Conservation (phyloP, 1,284 basidiomycete genomes). For the Ustilago trichophora region DNA sequence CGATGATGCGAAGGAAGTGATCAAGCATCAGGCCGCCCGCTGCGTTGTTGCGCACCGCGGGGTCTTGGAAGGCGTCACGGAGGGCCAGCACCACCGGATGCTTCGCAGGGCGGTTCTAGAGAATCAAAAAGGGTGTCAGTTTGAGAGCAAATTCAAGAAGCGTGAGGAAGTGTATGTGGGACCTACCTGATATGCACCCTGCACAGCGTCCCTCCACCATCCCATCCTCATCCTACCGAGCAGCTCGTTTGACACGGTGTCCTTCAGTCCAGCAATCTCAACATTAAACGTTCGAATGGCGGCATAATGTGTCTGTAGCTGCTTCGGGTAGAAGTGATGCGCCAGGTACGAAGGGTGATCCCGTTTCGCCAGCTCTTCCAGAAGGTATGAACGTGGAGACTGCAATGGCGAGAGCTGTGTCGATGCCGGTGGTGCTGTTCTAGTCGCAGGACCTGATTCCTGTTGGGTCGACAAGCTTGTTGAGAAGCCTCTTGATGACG, state of each 20-base stretch:
- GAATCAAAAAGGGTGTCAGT: not conserved
- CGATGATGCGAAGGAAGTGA: slow-evolving; percentile 62
- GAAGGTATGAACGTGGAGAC: slow-evolving; percentile 29
- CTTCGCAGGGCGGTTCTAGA: slow-evolving; percentile 56
- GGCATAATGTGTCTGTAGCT: slow-evolving; percentile 60
- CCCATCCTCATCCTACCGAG: slow-evolving; percentile 62
- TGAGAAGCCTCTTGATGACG: not conserved
- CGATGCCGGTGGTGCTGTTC: slow-evolving; percentile 34
- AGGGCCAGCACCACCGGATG: slow-evolving; percentile 62
- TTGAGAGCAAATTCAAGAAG: not conserved
- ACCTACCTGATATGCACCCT: slow-evolving; percentile 52
- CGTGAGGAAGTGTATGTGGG: not conserved
- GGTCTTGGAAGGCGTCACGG: slow-evolving; percentile 58
- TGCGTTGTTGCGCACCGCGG: slow-evolving; percentile 35
- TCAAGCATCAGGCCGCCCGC: slow-evolving; percentile 60
- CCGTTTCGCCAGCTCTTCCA: slow-evolving; percentile 38
- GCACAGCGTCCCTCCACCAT: slow-evolving; percentile 65
- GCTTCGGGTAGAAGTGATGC: slow-evolving; percentile 56
- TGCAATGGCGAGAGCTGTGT: slow-evolving; percentile 36
- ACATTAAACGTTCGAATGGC: slow-evolving; percentile 62
- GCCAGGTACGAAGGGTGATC: slow-evolving; percentile 59
- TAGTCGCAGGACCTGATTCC: not conserved
- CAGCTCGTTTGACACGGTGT: slow-evolving; percentile 61
- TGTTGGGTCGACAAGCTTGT: not conserved
- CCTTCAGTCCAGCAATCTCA: slow-evolving; percentile 60